Percentiles rank a stretch among this genome's conserved stretches.
Conservation (phyloP, 148 eudicot species). For the Selenicereus undatus region DNA sequence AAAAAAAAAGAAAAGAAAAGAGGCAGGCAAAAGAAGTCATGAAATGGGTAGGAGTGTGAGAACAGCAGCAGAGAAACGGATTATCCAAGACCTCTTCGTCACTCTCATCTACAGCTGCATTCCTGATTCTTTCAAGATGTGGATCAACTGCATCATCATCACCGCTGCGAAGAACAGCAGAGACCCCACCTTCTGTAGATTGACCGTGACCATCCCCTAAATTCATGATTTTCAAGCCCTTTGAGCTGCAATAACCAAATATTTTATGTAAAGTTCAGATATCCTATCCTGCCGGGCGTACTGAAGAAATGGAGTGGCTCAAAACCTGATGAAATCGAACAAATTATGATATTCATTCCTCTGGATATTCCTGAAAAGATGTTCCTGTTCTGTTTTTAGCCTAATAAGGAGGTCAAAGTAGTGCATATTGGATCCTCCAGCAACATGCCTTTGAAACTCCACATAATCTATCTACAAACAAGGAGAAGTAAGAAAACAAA, state of each 20-base stretch:
- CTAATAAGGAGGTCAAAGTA: conserved; percentile 89
- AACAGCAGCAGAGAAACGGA: neutral
- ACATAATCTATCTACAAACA: conserved; percentile 73
- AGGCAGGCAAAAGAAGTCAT: neutral
- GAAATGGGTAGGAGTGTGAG: too few relatives aligned
- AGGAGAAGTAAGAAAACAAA: conserved; percentile 10
- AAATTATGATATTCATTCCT: conserved; percentile 85
- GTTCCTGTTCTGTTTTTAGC: conserved; percentile 88
- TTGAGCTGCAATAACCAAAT: conserved; percentile 46
- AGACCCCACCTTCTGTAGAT: conserved; percentile 55
- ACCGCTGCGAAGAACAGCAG: conserved; percentile 56
- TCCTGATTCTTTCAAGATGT: conserved; percentile 87
- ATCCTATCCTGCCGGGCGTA: neutral
- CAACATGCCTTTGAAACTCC: conserved; percentile 96
- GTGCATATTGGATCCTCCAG: conserved; percentile 96
- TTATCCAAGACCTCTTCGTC: conserved; percentile 70
- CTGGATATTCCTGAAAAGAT: conserved; percentile 94
- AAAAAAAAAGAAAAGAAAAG: neutral
- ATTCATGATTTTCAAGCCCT: conserved; percentile 79
- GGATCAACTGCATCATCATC: conserved; percentile 87
- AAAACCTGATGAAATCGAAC: conserved; percentile 76
- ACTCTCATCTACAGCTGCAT: conserved; percentile 74
- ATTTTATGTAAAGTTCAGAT: conserved; percentile 5
- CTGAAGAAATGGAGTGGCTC: conserved; percentile 2
- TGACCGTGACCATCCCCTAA: conserved; percentile 38